phyloP scores from a whole-genome alignment of 768 basidiomycete genomes.

The Tricholoma saponaceum region DNA sequence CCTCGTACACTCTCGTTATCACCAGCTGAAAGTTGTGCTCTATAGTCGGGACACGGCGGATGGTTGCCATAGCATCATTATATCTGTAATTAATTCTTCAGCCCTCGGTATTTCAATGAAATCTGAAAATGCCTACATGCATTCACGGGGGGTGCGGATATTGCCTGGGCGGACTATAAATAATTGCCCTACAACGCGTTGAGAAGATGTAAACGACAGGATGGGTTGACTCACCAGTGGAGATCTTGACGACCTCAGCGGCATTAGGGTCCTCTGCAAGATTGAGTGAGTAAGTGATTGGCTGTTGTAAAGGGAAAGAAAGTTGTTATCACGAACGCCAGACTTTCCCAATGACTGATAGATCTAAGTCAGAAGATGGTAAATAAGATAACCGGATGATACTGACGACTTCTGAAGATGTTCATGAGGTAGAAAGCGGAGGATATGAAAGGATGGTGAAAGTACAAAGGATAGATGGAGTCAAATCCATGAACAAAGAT shows the following conservation, averaged over 20 bases:
- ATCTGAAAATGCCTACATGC: constrained; percentile 70
- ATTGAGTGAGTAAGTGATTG: constrained; percentile 28
- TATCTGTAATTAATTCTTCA: constrained; percentile 49
- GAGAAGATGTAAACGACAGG: neutral
- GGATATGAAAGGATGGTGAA: constrained; percentile 5
- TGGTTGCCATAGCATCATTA: constrained; percentile 92
- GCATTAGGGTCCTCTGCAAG: constrained; percentile 86
- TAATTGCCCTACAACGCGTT: constrained; percentile 54
- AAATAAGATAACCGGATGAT: constrained; percentile 5
- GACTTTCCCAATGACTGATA: constrained; percentile 82
- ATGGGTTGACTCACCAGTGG: constrained; percentile 46
- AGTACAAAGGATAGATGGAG: constrained; percentile 13
- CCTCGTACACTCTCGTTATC: constrained; percentile 94
- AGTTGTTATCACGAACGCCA: constrained; percentile 69
- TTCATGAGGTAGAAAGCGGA: constrained; percentile 50
- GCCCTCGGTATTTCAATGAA: neutral
- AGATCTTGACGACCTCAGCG: constrained; percentile 92
- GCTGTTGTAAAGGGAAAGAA: constrained; percentile 9
- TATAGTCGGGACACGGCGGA: constrained; percentile 75
- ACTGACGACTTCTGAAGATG: constrained; percentile 78
- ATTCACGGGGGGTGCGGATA: constrained; percentile 89
- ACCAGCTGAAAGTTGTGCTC: constrained; percentile 89
- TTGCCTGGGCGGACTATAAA: constrained; percentile 89
- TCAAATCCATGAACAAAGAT: constrained; percentile 8
- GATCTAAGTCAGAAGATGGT: constrained; percentile 15